Evolutionary conservation across 1,284 basidiomycete genomes (phyloP), one percentile per base, ranked within the genome.

Genomic region (Tetrapyrgos nigripes): DNA sequence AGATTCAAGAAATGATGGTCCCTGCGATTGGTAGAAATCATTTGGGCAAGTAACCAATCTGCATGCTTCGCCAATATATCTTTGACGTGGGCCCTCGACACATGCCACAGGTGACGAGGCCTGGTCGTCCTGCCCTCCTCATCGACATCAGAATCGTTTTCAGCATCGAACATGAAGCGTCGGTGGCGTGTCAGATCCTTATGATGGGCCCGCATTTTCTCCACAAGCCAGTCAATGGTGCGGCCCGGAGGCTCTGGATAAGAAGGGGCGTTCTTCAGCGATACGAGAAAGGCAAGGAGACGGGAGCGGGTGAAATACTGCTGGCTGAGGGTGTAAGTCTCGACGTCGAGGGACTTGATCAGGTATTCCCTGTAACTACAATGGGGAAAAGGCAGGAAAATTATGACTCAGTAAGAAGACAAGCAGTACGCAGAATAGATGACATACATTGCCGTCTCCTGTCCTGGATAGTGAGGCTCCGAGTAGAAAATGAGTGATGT

Each of bases 1-100:
- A 82, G 62, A 58, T 84, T 73, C 14, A 87, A 60, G 31, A 77
- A 58, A 40, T 69, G 70, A 9, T 68, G 58, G 4, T 56, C 56
- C 2, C 60, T 62, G 11, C 65, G 62, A 17, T 50, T 62, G 28
- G 71, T 64, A 1, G 67, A 68, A 21, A 72, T 68, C 53, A 78
- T 78, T 40, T 85, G 73, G 2, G 78, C 75, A 40, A 84, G 66
- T 6, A 87, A 61, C 85, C 85, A 87, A 35, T 79, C 77, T 0
- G 77, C 78, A 9, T 86, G 82, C 23, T 73, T 70, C 17, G 82
- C 83, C 57, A 85, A 79, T 5, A 76, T 61, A 4, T 77, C 74
- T 21, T 72, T 65, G 19, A 85, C 67, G 62, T 83, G 80, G 23
- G 80, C 75, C 40, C 59, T 71, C 40, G 82, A 73, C 35, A 85